Evolutionary conservation across 2,329 filamentous ascomycete species (phyloP).

Genomic region (Hymenoscyphus fraxineus): DNA sequence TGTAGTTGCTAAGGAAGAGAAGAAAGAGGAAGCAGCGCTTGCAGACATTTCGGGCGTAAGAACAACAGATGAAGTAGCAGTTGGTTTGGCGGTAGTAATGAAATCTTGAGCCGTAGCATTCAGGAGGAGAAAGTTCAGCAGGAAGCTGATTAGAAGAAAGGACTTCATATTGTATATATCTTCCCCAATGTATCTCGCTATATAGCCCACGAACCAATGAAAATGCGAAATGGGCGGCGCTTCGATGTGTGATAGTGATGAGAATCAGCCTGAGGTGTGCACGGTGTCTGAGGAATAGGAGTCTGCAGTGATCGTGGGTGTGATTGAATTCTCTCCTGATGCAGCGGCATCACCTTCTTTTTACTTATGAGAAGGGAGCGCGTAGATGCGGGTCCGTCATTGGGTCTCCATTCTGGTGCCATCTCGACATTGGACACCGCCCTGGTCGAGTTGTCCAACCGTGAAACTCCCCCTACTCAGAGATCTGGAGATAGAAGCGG

Average conservation of each 20-base stretch:
- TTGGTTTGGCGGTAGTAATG: conserved; percentile 16
- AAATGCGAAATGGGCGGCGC: conserved; percentile 12
- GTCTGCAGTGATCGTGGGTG: conserved; percentile 15
- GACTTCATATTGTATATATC: conserved; percentile 25
- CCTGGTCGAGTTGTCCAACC: background rate
- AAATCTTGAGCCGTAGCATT: conserved; percentile 26
- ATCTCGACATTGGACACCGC: background rate
- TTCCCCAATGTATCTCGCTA: conserved; percentile 10
- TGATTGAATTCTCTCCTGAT: conserved; percentile 18
- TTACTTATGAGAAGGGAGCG: conserved; percentile 27
- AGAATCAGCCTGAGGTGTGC: conserved; percentile 10
- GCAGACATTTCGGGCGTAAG: conserved; percentile 34
- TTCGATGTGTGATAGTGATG: conserved; percentile 25
- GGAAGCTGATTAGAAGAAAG: conserved; percentile 25
- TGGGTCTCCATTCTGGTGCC: conserved; percentile 20
- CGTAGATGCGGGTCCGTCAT: conserved; percentile 27
- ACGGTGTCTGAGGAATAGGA: no score
- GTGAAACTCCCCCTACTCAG: conserved; percentile 1
- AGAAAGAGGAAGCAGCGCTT: conserved; percentile 32
- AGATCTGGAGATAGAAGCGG: conserved; percentile 2
- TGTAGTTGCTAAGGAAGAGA: conserved; percentile 30
- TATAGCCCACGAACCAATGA: conserved; percentile 14
- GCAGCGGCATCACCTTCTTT: conserved; percentile 16
- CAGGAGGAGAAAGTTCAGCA: conserved; percentile 25
- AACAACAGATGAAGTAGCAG: conserved; percentile 23